Conservation (phyloP, 129 eudicot genomes). For the Rutidosis leptorrhynchoides region DNA sequence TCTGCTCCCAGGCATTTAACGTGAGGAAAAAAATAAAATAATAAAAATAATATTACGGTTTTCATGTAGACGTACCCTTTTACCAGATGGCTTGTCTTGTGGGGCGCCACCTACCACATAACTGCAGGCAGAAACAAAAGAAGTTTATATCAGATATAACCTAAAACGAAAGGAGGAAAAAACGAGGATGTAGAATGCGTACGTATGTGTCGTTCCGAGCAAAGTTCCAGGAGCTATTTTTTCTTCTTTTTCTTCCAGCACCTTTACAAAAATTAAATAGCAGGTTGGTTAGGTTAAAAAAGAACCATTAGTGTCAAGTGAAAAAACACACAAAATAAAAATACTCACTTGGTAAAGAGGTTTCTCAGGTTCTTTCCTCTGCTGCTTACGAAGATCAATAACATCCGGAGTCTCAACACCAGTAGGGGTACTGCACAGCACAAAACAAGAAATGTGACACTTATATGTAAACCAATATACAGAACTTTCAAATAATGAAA, state of each 20-base stretch:
- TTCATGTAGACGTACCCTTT: slow-evolving; percentile 56
- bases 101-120: slow-evolving; percentile 73
- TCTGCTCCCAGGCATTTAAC: not conserved
- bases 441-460: not conserved
- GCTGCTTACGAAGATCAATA: slow-evolving; percentile 96
- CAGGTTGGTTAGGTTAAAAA: not conserved
- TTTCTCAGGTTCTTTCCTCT: slow-evolving; percentile 96
- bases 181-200: slow-evolving; percentile 23
- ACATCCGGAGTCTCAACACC: slow-evolving; percentile 99
- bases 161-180: not conserved
- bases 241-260: slow-evolving; percentile 95
- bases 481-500: not conserved
- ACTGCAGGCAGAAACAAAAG: slow-evolving; percentile 36
- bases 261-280: slow-evolving; percentile 38
- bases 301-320: not conserved
- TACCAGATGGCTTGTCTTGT: slow-evolving; percentile 85
- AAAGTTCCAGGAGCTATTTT: slow-evolving; percentile 90
- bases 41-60: not conserved
- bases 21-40: not conserved
- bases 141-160: not conserved
- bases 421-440: slow-evolving; percentile 72
- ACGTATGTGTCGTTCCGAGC: slow-evolving; percentile 84
- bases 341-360: slow-evolving; percentile 80
- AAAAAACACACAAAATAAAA: not conserved
- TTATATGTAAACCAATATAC: not conserved